A percentile compares a stretch with the other conserved stretches of the same genome.
phyloP scores from a whole-genome alignment of 1,139 yeast species.

The Eremothecium cymbalariae region DNA sequence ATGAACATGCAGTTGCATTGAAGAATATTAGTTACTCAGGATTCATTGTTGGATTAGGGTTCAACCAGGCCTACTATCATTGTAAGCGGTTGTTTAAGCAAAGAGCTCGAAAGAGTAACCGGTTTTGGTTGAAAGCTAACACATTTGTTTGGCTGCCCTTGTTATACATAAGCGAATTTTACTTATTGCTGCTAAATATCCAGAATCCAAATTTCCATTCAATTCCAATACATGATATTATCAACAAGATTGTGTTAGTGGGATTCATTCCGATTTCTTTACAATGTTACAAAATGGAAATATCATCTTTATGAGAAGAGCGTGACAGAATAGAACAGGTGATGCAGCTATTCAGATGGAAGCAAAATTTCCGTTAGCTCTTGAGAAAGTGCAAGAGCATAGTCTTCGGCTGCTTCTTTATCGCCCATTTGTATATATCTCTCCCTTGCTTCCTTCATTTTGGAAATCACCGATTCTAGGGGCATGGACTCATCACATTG shows the following conservation, averaged over 20 bases:
- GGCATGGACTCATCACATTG: slow-evolving; percentile 3
- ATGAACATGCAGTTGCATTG: slow-evolving; percentile 31
- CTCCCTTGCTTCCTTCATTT: slow-evolving; percentile 20
- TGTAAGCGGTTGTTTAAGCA: slow-evolving; percentile 26
- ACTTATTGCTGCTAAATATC: slow-evolving; percentile 44
- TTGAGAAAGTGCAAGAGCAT: slow-evolving; percentile 24
- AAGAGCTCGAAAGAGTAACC: slow-evolving; percentile 28
- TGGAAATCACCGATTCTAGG: slow-evolving; percentile 14
- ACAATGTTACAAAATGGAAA: slow-evolving; percentile 22
- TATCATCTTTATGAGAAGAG: no score
- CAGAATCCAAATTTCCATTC: slow-evolving; percentile 37
- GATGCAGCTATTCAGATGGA: no score
- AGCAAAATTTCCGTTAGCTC: slow-evolving; percentile 24
- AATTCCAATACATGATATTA: slow-evolving; percentile 16
- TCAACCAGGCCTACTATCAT: slow-evolving; percentile 25
- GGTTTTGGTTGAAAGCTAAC: slow-evolving; percentile 37
- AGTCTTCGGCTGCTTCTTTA: slow-evolving; percentile 17
- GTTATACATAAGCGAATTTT: slow-evolving; percentile 43
- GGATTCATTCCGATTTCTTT: slow-evolving; percentile 30
- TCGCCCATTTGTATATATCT: slow-evolving; percentile 13
- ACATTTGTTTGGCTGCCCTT: slow-evolving; percentile 42
- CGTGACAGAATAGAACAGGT: no score
- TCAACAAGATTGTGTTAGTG: slow-evolving; percentile 25
- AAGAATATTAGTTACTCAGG: slow-evolving; percentile 30
- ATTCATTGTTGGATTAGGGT: slow-evolving; percentile 27